Evolutionary conservation across 495 filamentous ascomycete species (phyloP), one percentile per base, ranked within the genome.

Genomic region (Penicillium nucicola): DNA sequence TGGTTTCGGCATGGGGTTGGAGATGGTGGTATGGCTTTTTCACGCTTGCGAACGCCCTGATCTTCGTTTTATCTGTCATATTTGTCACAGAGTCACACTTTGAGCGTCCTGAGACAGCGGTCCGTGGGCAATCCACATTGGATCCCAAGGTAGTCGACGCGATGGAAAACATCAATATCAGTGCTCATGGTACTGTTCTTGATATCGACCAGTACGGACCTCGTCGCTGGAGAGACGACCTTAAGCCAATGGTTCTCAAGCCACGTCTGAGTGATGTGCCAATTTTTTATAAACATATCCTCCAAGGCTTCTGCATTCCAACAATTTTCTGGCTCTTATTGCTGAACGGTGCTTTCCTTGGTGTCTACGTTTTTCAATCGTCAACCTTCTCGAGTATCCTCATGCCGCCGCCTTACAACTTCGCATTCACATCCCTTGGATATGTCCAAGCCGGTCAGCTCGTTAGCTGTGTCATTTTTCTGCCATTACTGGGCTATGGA

Each of bases 401-500:
- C 17, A 46, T 53, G 38, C 18, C 44, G 6, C 55, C 61, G 7
- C 61, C 61, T 0, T 64, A 56, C 25, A 42, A 15, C 31, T 64
- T 50, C 20, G 32, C 52, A 4, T 57, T 55, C 18, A 50, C 47
- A 2, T 42, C 57, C 1, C 42, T 64, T 2, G 61, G 61, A 14
- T 55, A 53, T 19, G 61, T 64, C 11, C 61, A 64, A 32, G 61
- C 54, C 2, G 61, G 61, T 0, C 61, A 64, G 25, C 50, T 64
- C 9, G 61, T 54, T 18, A 30, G 36, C 18, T 64, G 54, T 42
- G 43, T 64, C 15, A 44, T 64, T 10, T 58, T 64, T 37, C 51
- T 64, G 4, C 61, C 61, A 0, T 25, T 64, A 2, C 48, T 64
- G 9, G 61, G 57, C 12, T 61, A 64, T 18, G 61, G 61, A 19